Evolutionary conservation across 106 monocot species (phyloP).

Genomic region (Platanthera zijinensis): DNA sequence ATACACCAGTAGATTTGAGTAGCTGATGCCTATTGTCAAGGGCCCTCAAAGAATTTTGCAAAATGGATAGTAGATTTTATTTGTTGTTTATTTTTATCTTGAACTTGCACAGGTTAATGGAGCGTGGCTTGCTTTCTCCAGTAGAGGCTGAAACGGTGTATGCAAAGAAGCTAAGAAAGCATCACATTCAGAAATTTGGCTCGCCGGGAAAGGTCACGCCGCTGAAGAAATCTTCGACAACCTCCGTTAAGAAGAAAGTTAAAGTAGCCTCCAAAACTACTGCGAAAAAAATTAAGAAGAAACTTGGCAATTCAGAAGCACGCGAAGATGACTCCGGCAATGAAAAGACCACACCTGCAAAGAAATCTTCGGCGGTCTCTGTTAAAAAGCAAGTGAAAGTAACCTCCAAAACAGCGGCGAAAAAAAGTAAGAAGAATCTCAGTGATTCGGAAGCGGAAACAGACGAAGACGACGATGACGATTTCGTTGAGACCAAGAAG

Average conservation of each 20-base stretch:
- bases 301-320: conserved; percentile 17
- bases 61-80: too few relatives aligned
- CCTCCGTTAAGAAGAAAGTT: conserved; percentile 8
- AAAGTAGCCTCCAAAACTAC: neutral
- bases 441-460: conserved; percentile 15
- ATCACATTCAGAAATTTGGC: conserved; percentile 23
- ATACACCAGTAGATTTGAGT: too few relatives aligned
- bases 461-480: conserved; percentile 34
- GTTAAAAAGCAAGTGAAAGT: neutral
- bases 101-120: conserved; percentile 73
- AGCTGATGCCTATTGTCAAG: too few relatives aligned
- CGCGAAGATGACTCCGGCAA: conserved; percentile 35
- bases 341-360: conserved; percentile 2
- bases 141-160: conserved; percentile 49
- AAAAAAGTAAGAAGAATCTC: conserved; percentile 35
- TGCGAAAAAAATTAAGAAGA: conserved; percentile 26
- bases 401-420: conserved; percentile 11
- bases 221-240: conserved; percentile 23
- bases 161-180: conserved; percentile 45
- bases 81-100: neutral
- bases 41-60: too few relatives aligned
- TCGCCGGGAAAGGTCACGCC: conserved; percentile 38
- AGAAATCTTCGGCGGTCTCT: neutral
- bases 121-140: conserved; percentile 61
- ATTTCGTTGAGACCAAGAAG: conserved; percentile 25